Base-by-base conservation (phyloP, 31 red algal species). In the Endocladia muricata region DNA sequence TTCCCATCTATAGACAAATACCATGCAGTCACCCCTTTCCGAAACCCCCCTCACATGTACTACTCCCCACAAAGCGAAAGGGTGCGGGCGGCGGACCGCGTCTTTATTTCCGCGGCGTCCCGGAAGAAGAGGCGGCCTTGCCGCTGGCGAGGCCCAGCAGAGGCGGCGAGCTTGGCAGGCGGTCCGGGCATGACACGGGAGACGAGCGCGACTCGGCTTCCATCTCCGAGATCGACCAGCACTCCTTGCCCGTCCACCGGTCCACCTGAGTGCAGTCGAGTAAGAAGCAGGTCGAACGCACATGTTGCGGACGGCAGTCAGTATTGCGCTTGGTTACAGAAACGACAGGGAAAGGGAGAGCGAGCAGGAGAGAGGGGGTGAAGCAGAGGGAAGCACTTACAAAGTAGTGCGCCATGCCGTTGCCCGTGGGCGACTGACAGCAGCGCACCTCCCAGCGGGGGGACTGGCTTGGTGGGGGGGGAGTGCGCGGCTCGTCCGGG, bases 381-480 rank as follows among this genome's bases (percentile, higher is more conserved):
- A n/a, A n/a, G n/a, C n/a, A n/a, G n/a, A n/a, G n/a, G n/a, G n/a
- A n/a, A n/a, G n/a, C n/a, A n/a, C n/a, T n/a, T n/a, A n/a, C n/a
- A n/a, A n/a, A 67, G 61, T 67, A 67, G 61, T 67, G 61, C 26
- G 61, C 34, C n/a, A n/a, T n/a, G n/a, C n/a, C n/a, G 9, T 33
- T 23, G 0, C 61, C 61, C 26, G 61, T 67, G 7, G 61, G 61
- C 26, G 61, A 32, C 0, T 37, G 61, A 34, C 25, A 19, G 23
- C 61, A 67, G 17, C 61, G 61, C 26, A 67, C 61, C 34, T 67
- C 61, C 0, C 25, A 67, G 61, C 61, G 61, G 28, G 61, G 61
- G n/a, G 26, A 33, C 5, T 19, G 25, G 61, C 7, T 32, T 19
- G 26, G 32, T 19, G 61, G 33, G 29, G 61, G 61, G 25, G 3